phyloP scores from a whole-genome alignment of 768 basidiomycete genomes.

The Kwoniella sp. region DNA sequence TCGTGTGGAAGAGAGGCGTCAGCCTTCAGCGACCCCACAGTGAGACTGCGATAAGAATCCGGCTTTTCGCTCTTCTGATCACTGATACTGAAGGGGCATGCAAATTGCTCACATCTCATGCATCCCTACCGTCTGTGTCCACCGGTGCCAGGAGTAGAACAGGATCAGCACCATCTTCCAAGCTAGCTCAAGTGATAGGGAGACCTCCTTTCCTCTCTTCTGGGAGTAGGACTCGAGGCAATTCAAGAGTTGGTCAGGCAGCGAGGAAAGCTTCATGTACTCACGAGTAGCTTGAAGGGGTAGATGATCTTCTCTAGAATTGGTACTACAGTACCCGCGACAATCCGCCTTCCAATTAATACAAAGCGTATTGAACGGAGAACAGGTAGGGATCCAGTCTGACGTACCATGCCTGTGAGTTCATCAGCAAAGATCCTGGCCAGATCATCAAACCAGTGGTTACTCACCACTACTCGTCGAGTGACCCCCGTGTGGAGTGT shows the following conservation, averaged over 20 bases:
- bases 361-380: too few species aligned
- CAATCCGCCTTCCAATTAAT: too few species aligned
- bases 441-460: not conserved
- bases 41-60: too few species aligned
- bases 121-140: slow-evolving; percentile 48
- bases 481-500: not conserved
- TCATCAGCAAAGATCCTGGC: not conserved
- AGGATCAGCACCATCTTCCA: too few species aligned
- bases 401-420: slow-evolving; percentile 14
- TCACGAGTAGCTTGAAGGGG: slow-evolving; percentile 56
- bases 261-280: too few species aligned
- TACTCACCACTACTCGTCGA: slow-evolving; percentile 31
- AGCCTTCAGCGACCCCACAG: not conserved
- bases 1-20: not conserved
- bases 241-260: too few species aligned
- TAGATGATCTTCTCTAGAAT: slow-evolving; percentile 52
- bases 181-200: too few species aligned
- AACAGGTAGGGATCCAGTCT: too few species aligned
- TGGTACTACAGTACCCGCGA: too few species aligned
- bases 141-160: too few species aligned
- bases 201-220: not conserved
- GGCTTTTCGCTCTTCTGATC: not conserved
- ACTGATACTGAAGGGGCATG: not conserved
- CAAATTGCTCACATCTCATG: slow-evolving; percentile 47
- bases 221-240: not conserved